phyloP scores from a whole-genome alignment of 345 rosid species.

The Acer yangbiense region DNA sequence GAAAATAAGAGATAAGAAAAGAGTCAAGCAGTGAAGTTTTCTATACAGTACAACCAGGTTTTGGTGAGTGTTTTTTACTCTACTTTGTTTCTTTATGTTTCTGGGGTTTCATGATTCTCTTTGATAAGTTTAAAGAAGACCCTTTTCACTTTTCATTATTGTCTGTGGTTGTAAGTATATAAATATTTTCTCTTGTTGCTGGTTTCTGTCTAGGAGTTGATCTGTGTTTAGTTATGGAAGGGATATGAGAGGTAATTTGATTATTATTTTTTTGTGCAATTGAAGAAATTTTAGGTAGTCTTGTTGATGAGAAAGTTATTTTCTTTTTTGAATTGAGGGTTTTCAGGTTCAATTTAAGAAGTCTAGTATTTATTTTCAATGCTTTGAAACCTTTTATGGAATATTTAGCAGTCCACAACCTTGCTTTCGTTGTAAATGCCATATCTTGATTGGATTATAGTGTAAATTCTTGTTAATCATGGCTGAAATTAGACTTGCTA shows the following conservation, averaged over 20 bases:
- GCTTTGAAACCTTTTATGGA: neutral
- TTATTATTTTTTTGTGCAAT: neutral
- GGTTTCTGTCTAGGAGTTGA: slow-evolving; percentile 16
- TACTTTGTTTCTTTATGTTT: neutral
- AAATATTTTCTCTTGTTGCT: neutral
- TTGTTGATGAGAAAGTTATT: neutral
- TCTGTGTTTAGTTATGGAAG: slow-evolving; percentile 16
- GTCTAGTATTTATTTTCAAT: neutral
- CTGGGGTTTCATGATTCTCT: slow-evolving; percentile 31
- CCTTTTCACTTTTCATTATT: slow-evolving; percentile 13
- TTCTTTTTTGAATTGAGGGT: neutral
- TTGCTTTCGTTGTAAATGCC: slow-evolving; percentile 9
- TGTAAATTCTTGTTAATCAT: slow-evolving; percentile 40
- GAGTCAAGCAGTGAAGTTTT: slow-evolving; percentile 30
- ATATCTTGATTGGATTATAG: slow-evolving; percentile 30
- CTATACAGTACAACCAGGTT: slow-evolving; percentile 9
- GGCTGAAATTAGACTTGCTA: slow-evolving; percentile 84
- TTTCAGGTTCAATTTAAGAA: neutral
- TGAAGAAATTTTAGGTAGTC: slow-evolving; percentile 9
- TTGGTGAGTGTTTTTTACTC: slow-evolving; percentile 31
- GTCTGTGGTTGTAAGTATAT: neutral
- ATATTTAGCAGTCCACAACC: neutral
- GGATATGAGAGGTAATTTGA: neutral
- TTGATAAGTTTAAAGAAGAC: slow-evolving; percentile 14
- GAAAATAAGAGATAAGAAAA: slow-evolving; percentile 33